phyloP scores from a whole-genome alignment of 306 rosid species.

The Pterocarpus macrocarpus region DNA sequence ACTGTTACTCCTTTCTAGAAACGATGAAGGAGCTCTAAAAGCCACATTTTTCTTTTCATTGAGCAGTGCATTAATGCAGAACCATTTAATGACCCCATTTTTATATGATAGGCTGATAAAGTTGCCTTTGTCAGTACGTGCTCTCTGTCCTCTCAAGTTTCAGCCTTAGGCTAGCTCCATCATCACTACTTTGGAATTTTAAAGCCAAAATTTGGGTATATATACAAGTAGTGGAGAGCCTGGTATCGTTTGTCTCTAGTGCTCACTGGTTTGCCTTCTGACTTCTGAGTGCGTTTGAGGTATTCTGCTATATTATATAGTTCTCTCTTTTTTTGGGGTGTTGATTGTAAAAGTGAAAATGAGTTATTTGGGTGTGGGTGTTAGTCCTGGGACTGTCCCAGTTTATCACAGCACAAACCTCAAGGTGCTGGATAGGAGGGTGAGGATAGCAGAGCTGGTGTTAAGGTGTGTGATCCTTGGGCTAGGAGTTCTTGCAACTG shows the following conservation, averaged over 20 bases:
- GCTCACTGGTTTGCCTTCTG: no score
- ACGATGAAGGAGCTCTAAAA: conserved; percentile 6
- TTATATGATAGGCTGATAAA: neutral
- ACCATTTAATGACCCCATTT: conserved; percentile 35
- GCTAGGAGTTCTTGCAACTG: conserved; percentile 65
- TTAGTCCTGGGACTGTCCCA: conserved; percentile 78
- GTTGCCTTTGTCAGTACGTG: conserved; percentile 36
- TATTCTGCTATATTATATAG: neutral
- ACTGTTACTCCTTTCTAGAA: conserved; percentile 43
- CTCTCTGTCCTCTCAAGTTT: neutral
- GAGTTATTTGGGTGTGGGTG: conserved; percentile 74
- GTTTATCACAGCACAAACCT: conserved; percentile 58
- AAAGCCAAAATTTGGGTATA: neutral
- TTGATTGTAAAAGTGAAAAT: conserved; percentile 45
- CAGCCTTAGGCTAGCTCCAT: conserved; percentile 44
- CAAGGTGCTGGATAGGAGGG: conserved; percentile 61
- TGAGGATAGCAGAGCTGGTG: conserved; percentile 67
- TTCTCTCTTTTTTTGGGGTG: neutral
- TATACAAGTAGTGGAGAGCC: conserved; percentile 28
- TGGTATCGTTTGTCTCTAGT: neutral
- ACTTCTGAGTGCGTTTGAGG: neutral
- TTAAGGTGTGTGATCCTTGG: conserved; percentile 68
- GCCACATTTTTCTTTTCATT: conserved; percentile 23
- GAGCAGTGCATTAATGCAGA: conserved; percentile 37
- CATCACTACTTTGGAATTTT: conserved; percentile 44